phyloP scores from a whole-genome alignment of 805 yeast genomes.

The Metschnikowia bowlesiae region DNA sequence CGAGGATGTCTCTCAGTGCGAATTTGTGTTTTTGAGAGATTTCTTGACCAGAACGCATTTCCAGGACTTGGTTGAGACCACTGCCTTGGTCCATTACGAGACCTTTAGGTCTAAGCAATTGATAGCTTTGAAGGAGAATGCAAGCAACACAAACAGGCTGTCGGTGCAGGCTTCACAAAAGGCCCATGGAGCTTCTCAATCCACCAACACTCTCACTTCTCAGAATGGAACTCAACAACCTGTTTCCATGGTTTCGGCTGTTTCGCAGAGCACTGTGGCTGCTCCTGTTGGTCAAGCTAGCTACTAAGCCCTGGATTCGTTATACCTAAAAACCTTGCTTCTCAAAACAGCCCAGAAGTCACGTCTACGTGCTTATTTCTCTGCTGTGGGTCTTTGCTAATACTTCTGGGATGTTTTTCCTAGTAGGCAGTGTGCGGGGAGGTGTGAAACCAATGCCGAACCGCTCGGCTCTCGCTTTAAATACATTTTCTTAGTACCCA shows the following conservation, averaged over 20 bases:
- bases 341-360: neutral
- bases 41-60: constrained; percentile 92
- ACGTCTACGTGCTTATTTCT: neutral
- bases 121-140: constrained; percentile 88
- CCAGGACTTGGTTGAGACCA: constrained; percentile 92
- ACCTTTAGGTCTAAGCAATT: constrained; percentile 90
- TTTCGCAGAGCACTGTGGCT: constrained; percentile 15
- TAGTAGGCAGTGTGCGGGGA: neutral
- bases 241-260: constrained; percentile 17
- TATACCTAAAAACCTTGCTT: constrained; percentile 1
- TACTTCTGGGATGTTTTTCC: neutral
- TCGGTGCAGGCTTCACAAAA: constrained; percentile 14
- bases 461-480: constrained; percentile 1
- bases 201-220: constrained; percentile 5
- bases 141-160: constrained; percentile 45
- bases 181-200: constrained; percentile 4
- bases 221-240: constrained; percentile 6
- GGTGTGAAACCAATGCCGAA: neutral
- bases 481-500: neutral
- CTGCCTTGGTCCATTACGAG: constrained; percentile 85
- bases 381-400: constrained; percentile 2
- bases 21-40: constrained; percentile 89
- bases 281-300: constrained; percentile 4
- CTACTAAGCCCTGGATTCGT: neutral
- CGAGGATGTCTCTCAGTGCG: constrained; percentile 93